A percentile compares a stretch with the other conserved stretches of the same genome.
Evolutionary conservation across 306 rosid genomes (phyloP).

Genomic region (Carpinus viminea): DNA sequence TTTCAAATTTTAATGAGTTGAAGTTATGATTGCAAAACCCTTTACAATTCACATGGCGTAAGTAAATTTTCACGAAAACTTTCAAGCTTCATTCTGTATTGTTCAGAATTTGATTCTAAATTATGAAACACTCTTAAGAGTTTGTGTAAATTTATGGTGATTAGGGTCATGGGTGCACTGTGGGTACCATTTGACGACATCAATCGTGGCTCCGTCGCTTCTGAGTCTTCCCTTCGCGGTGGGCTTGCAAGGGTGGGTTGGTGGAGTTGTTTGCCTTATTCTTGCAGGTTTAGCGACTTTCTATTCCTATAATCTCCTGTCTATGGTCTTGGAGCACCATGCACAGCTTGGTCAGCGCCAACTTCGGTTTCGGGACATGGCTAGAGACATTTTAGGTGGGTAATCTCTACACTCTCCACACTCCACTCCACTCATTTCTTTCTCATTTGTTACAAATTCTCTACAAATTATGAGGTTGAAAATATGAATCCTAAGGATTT

Average conservation of each 20-base stretch:
- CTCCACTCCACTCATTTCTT: too few relatives aligned
- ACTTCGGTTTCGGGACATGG: conserved; percentile 49
- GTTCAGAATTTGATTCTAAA: background rate
- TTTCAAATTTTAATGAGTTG: too few relatives aligned
- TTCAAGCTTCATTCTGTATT: background rate
- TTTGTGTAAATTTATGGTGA: background rate
- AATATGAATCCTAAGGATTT: too few relatives aligned
- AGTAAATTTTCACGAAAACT: too few relatives aligned
- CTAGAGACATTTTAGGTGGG: conserved; percentile 36
- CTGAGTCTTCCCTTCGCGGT: conserved; percentile 42
- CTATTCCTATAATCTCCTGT: conserved; percentile 49
- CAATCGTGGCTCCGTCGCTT: conserved; percentile 38
- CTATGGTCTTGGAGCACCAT: conserved; percentile 46
- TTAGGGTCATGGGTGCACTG: conserved; percentile 54
- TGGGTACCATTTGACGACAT: conserved; percentile 51
- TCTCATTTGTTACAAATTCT: background rate
- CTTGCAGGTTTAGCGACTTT: conserved; percentile 33
- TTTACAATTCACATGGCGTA: too few relatives aligned
- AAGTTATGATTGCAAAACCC: too few relatives aligned
- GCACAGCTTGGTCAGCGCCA: conserved; percentile 40
- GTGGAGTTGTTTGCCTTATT: conserved; percentile 35
- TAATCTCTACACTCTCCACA: background rate
- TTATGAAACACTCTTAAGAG: too few relatives aligned
- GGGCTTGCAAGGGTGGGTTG: conserved; percentile 45
- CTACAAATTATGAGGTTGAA: background rate